A percentile compares a stretch with the other conserved stretches of the same genome.
phyloP scores from a whole-genome alignment of 257 asterid species.

The Catharanthus roseus region DNA sequence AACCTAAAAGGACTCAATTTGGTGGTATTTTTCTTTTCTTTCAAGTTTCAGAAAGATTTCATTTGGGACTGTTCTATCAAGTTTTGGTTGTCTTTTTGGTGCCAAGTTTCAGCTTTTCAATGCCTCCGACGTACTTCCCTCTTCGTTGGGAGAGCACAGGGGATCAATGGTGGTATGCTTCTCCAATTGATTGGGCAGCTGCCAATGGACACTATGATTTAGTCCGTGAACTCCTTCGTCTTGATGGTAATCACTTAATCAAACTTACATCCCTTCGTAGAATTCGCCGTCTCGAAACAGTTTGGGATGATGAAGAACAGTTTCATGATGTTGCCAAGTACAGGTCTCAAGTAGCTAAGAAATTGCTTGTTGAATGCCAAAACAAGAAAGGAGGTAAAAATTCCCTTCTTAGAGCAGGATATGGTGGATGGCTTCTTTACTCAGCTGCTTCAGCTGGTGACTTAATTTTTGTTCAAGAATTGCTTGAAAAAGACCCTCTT shows the following conservation, averaged over 20 bases:
- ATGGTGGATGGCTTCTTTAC: constrained; percentile 95
- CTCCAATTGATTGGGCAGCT: constrained; percentile 95
- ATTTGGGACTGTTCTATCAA: constrained; percentile 1
- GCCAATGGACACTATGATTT: constrained; percentile 93
- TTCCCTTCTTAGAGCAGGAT: constrained; percentile 66
- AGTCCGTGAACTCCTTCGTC: constrained; percentile 82
- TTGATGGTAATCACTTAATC: constrained; percentile 86
- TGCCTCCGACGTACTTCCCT: constrained; percentile 78
- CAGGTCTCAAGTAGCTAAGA: constrained; percentile 66
- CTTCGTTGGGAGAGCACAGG: constrained; percentile 99
- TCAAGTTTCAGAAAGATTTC: background rate
- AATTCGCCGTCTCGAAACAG: constrained; percentile 90
- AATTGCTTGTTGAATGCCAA: constrained; percentile 58
- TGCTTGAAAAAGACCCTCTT: constrained; percentile 71
- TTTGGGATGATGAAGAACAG: constrained; percentile 95
- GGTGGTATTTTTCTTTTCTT: background rate
- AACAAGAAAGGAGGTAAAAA: constrained; percentile 48
- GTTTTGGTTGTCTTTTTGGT: constrained; percentile 5
- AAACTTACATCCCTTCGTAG: constrained; percentile 80
- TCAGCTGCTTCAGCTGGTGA: constrained; percentile 96
- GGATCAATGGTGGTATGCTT: constrained; percentile 99
- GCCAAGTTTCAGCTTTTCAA: constrained; percentile 15
- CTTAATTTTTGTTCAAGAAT: constrained; percentile 50
- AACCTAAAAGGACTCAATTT: background rate
- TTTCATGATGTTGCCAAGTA: constrained; percentile 68